Evolutionary conservation across 208 protist genomes (phyloP), one percentile per base, ranked within the genome.

Genomic region (Acanthamoeba lenticulata): DNA sequence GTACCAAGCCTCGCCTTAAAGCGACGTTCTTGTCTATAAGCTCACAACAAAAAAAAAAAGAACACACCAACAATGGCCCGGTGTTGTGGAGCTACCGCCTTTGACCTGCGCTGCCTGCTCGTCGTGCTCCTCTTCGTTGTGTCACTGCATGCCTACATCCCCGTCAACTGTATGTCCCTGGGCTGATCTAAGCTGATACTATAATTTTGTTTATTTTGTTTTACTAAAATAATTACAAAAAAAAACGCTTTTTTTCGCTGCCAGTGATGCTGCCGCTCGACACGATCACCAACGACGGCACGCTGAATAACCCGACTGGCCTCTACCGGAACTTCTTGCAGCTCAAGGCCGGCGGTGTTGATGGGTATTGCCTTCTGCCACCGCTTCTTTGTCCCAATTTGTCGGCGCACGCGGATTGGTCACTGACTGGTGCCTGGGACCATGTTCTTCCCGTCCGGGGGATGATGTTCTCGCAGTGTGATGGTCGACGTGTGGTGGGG

Each of bases 401-500:
- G 2, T 3, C 17, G 3, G 21, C 13, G 15, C 52, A 77, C 94
- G 24, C 86, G 21, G 94, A 45, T 7, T 9, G 36, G 32, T 49
- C 17, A 74, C 34, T 94, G 5, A 32, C 62, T 38, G n/a, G 27
- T 21, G 24, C 19, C 27, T 57, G 17, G n/a, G n/a, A n/a, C n/a
- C 27, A 27, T 79, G 69, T 40, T 24, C 5, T 79, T 55, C 49
- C 27, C 42, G 52, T 57, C 19, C 9, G 21, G 52, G 21, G 52
- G 21, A 52, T 52, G 45, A 15, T n/a, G 15, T 67, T 21, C 77
- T 1, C 19, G 92, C 42, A 94, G 97, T 49, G 97, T 98, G 13
- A 98, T 98, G 97, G 44, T 72, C 27, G 97, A 98, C 94, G 95
- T 98, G 49, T 98, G 97, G 97, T 98, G 97, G 97, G 97, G 97